Evolutionary conservation across 148 eudicot genomes (phyloP), one percentile per base, ranked within the genome.

Genomic region (Oxyria digyna): DNA sequence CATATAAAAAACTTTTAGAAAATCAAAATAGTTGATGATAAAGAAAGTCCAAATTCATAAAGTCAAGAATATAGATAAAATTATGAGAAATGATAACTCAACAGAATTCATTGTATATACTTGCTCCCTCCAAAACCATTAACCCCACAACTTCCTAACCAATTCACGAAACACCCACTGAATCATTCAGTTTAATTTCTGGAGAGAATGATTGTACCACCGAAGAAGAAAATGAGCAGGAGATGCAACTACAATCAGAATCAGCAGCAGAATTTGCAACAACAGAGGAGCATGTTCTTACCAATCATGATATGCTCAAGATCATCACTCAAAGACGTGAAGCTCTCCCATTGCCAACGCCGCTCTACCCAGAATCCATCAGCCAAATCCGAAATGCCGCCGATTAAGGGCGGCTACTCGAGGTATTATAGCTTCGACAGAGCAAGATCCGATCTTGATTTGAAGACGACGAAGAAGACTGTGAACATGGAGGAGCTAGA

Each of bases 231-330:
- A 38, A 59, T 59, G 65, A 59, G 15, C 37, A 59, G 65, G 20
- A 59, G 65, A 59, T 59, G 29, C 45, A 6, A 14, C 45, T 9
- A 68, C 24, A 13, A 62, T 17, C 42, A 67, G 10, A 20, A n/a
- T 11, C 42, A 18, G 26, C 42, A 18, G 26, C 68, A n/a, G 75
- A n/a, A 46, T 73, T 67, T 69, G 9, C 67, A 63, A 55, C 67
- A 63, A 55, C 78, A 73, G 10, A 87, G 73, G 15, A 71, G 48
- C 40, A 78, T 57, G 6, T 87, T 82, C 76, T 54, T 87, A 46
- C 94, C 97, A 54, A 81, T 69, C 40, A 69, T 86, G 78, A 38
- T 91, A 15, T 91, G 97, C 75, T 75, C 89, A 23, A 72, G 81
- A 62, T 29, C 88, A 20, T 75, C 91, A 29, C 38, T 81, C 75